A percentile compares a stretch with the other conserved stretches of the same genome.
Evolutionary conservation across 441 rosid species (phyloP).

Genomic region (Erysimum pusillum): DNA sequence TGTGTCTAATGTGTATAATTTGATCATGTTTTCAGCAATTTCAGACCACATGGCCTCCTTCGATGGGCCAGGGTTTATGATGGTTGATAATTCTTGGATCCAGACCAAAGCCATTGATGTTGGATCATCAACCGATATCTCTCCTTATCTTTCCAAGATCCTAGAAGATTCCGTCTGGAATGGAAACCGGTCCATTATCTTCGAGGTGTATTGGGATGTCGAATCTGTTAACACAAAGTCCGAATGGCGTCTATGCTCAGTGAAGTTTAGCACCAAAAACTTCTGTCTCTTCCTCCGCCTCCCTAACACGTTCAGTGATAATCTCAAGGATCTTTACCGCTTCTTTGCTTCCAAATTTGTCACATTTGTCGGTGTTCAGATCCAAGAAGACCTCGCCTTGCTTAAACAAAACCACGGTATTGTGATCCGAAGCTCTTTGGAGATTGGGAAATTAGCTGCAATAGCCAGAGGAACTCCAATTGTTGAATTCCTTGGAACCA

Average conservation of each 20-base stretch:
- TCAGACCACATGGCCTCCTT: constrained; percentile 42
- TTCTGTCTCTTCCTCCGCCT: constrained; percentile 47
- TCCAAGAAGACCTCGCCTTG: constrained; percentile 39
- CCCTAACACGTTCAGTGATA: constrained; percentile 24
- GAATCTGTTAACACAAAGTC: constrained; percentile 12
- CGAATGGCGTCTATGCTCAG: constrained; percentile 43
- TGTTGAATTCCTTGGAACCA: constrained; percentile 47
- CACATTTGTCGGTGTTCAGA: constrained; percentile 45
- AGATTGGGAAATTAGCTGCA: constrained; percentile 46
- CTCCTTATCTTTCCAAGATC: constrained; percentile 47
- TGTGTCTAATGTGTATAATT: constrained; percentile 1
- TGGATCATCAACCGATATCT: constrained; percentile 41
- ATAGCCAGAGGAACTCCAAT: constrained; percentile 39
- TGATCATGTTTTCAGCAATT: background rate
- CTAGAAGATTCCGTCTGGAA: constrained; percentile 46
- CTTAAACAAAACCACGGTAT: constrained; percentile 47
- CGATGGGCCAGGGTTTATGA: constrained; percentile 45
- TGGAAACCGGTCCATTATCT: constrained; percentile 42
- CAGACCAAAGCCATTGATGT: constrained; percentile 48
- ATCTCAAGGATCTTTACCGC: constrained; percentile 47
- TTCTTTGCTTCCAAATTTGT: constrained; percentile 50
- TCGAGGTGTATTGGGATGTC: constrained; percentile 45
- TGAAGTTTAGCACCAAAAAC: constrained; percentile 46
- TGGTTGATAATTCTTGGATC: constrained; percentile 43
- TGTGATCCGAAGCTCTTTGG: constrained; percentile 45